These are phyloP conservation scores for Sclerotinia nivalis DNA, from an alignment of 2,329 filamentous ascomycete species.

Conservation along the genomic window DNA sequence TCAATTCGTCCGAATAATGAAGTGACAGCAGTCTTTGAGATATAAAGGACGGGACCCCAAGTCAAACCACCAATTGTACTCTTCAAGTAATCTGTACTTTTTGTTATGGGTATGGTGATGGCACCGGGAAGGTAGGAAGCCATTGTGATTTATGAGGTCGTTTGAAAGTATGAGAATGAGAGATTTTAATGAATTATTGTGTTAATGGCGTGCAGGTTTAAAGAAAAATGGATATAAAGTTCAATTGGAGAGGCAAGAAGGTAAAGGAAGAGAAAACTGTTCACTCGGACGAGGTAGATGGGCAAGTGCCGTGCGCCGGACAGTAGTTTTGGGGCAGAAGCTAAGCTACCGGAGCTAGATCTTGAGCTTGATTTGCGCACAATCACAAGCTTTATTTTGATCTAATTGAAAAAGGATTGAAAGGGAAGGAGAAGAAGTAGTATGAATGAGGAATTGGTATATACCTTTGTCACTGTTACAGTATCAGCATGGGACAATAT, in stretches of 20 bases:
- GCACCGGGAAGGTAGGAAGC: slow-evolving; percentile 43
- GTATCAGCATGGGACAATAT: neutral
- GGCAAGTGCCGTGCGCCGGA: neutral
- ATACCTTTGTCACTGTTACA: neutral
- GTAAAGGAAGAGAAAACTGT: neutral
- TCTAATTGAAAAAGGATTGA: neutral
- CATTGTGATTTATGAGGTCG: slow-evolving; percentile 28
- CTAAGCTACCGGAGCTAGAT: neutral
- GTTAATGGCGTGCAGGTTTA: slow-evolving; percentile 1
- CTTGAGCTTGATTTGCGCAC: slow-evolving; percentile 1
- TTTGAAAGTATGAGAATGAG: neutral
- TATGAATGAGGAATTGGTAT: neutral
- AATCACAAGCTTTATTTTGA: neutral
- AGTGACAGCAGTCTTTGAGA: slow-evolving; percentile 50
- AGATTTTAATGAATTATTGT: neutral
- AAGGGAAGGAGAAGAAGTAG: neutral
- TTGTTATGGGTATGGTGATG: slow-evolving; percentile 44
- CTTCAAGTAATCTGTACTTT: slow-evolving; percentile 46
- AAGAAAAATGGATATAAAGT: neutral
- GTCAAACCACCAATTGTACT: slow-evolving; percentile 47
- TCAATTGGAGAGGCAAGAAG: neutral
- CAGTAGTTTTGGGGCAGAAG: neutral
- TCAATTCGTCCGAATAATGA: slow-evolving; percentile 51
- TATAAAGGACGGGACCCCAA: slow-evolving; percentile 42
- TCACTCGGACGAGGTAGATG: neutral